phyloP scores from a whole-genome alignment of 495 filamentous ascomycete species.

The Tuber magnatum region DNA sequence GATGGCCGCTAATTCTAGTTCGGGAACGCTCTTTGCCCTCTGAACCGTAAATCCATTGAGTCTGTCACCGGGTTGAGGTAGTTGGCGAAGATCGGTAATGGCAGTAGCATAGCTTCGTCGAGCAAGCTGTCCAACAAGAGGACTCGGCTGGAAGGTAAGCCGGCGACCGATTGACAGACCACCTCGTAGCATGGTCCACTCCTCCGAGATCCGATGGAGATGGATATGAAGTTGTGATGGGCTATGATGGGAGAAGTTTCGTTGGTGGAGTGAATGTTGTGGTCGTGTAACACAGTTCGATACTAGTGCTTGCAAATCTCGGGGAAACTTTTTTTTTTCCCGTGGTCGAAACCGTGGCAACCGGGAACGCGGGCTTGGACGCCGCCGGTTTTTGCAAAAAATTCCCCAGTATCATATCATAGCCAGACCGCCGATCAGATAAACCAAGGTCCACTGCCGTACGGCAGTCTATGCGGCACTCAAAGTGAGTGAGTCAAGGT shows the following conservation, averaged over 20 bases:
- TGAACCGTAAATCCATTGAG: constrained; percentile 88
- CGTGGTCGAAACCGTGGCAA: not conserved
- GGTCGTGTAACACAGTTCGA: not conserved
- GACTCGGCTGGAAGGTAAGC: constrained; percentile 11
- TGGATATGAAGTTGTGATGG: not conserved
- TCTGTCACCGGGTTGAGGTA: constrained; percentile 70
- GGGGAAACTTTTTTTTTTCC: not conserved
- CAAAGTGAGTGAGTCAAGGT: not conserved
- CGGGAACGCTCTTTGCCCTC: constrained; percentile 82
- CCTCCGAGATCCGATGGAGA: not conserved
- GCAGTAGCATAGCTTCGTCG: constrained; percentile 43
- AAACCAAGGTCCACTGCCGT: not conserved
- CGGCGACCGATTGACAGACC: constrained; percentile 24
- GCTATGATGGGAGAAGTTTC: not conserved
- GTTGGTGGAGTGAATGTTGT: not conserved
- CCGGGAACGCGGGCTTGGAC: not conserved
- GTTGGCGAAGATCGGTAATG: constrained; percentile 62
- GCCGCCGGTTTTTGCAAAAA: not conserved
- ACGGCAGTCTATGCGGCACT: not conserved
- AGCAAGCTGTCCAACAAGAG: constrained; percentile 2
- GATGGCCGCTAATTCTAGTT: constrained; percentile 83
- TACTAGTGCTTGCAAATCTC: not conserved
- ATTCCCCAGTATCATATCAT: not conserved
- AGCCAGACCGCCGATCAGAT: not conserved
- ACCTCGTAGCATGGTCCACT: constrained; percentile 32